Base-by-base conservation (phyloP, 1,284 basidiomycete species). In the Ceratobasidium sp. region DNA sequence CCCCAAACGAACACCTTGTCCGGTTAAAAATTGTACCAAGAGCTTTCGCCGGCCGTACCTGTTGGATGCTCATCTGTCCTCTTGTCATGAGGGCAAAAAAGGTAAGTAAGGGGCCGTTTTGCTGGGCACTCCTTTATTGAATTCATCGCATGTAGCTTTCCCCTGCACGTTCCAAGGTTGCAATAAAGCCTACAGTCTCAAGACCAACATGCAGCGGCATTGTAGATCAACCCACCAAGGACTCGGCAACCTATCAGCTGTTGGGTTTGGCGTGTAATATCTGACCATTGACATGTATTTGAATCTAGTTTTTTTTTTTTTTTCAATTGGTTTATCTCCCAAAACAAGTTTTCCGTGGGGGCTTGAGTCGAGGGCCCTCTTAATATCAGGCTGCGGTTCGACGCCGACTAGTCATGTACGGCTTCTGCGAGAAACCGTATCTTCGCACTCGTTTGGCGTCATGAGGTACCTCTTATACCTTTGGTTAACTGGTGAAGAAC, bases 181-280 rank as follows among this genome's bases (percentile, higher is more conserved):
- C 23, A 12, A 53, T 53, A 53, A 23, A 53, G 20, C 51, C 51
- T 53, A 23, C 10, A 12, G 51, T 10, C 51, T 53, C 51, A 53
- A 53, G 51, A 53, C 51, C 51, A 53, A 53, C 51, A 53, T 53
- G 51, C 51, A 53, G 51, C 51, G 51, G 51, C 51, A 53, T 23
- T 23, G 23, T 12, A 53, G 23, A 53, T 53, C 20, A 23, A 23
- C n/a, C 10, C 51, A 53, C 23, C 20, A 53, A 53, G 9, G 51
- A 33, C 33, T 33, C 4, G 33, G 4, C 33, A 33, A 33, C 33
- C 33, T 6, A 23, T 23, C 51, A 23, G 5, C 23, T 53, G 10
- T 6, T 53, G 51, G n/a, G 23, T 12, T 23, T 5, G 51, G 6
- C 15, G 49, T 51, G 15, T 20, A 18, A 51, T 15, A 33, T 4